These are phyloP conservation scores for Coemansia sp. DNA, from an alignment of 192 early-diverging fungal genomes.

Conservation along the genomic window DNA sequence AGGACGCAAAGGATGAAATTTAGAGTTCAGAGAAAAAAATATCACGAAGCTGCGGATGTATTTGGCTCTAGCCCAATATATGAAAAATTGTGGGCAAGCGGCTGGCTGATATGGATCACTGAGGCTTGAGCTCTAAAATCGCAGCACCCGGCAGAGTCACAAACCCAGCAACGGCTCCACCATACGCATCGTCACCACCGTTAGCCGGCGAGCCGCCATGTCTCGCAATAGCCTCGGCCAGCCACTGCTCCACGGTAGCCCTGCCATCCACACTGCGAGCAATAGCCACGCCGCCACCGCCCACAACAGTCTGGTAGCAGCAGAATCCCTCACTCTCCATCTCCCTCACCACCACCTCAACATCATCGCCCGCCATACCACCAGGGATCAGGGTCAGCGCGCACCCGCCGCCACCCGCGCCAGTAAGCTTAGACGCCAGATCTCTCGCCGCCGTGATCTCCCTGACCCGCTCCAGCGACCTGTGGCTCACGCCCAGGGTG, in stretches of 20 bases:
- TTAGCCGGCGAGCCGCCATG: neutral
- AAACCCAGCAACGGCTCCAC: slow-evolving; percentile 17
- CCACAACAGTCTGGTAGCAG: slow-evolving; percentile 72
- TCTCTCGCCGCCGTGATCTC: slow-evolving; percentile 59
- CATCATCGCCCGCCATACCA: neutral
- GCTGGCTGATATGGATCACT: neutral
- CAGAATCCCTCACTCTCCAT: slow-evolving; percentile 63
- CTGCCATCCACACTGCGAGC: slow-evolving; percentile 9
- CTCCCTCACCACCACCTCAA: slow-evolving; percentile 51
- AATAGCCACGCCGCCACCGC: slow-evolving; percentile 61
- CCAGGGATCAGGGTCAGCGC: slow-evolving; percentile 71
- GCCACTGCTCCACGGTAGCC: slow-evolving; percentile 22
- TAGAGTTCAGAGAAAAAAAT: neutral
- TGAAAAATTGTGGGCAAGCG: neutral
- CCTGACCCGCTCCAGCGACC: slow-evolving; percentile 74
- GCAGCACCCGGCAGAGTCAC: slow-evolving; percentile 9
- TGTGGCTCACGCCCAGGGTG: slow-evolving; percentile 82
- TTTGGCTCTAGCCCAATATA: neutral
- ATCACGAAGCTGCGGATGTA: neutral
- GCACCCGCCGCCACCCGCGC: slow-evolving; percentile 97
- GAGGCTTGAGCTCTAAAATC: slow-evolving; percentile 16
- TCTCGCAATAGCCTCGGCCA: neutral
- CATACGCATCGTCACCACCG: neutral
- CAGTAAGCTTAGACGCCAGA: slow-evolving; percentile 87
- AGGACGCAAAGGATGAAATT: neutral